A percentile compares a stretch with the other conserved stretches of the same genome.
Evolutionary conservation across 768 basidiomycete species (phyloP).

Genomic region (Hericium alpestre): DNA sequence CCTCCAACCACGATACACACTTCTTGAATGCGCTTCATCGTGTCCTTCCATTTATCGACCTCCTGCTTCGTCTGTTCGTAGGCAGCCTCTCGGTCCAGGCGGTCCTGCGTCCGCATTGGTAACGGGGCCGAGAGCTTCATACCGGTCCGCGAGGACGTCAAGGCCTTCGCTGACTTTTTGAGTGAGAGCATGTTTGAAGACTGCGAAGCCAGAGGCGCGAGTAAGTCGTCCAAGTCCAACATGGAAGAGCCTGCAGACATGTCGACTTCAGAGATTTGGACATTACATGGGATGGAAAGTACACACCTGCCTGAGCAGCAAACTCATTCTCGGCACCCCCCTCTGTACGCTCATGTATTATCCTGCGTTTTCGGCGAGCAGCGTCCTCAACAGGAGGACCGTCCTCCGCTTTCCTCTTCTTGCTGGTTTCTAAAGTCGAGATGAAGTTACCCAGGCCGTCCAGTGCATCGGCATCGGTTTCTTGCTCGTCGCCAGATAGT

Average conservation of each 20-base stretch:
- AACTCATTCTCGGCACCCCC: conserved; percentile 12
- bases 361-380: conserved; percentile 8
- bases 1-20: conserved; percentile 25
- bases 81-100: conserved; percentile 85
- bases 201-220: conserved; percentile 58
- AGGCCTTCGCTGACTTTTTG: conserved; percentile 57
- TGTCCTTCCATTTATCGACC: conserved; percentile 86
- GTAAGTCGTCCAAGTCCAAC: conserved; percentile 62
- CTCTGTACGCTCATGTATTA: conserved; percentile 8
- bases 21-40: conserved; percentile 88
- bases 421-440: conserved; percentile 48
- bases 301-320: conserved; percentile 5
- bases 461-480: conserved; percentile 48
- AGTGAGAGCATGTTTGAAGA: conserved; percentile 52
- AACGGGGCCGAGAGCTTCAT: conserved; percentile 68
- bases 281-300: not conserved
- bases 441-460: conserved; percentile 67
- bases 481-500: conserved; percentile 32
- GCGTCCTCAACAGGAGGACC: not conserved
- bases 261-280: conserved; percentile 1
- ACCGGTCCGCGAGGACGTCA: conserved; percentile 45
- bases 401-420: conserved; percentile 51
- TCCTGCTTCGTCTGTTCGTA: conserved; percentile 90
- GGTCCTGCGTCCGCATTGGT: conserved; percentile 78
- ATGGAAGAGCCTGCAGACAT: conserved; percentile 33